Base-by-base conservation (phyloP, 1,284 basidiomycete species). In the Papiliotrema flavescens region DNA sequence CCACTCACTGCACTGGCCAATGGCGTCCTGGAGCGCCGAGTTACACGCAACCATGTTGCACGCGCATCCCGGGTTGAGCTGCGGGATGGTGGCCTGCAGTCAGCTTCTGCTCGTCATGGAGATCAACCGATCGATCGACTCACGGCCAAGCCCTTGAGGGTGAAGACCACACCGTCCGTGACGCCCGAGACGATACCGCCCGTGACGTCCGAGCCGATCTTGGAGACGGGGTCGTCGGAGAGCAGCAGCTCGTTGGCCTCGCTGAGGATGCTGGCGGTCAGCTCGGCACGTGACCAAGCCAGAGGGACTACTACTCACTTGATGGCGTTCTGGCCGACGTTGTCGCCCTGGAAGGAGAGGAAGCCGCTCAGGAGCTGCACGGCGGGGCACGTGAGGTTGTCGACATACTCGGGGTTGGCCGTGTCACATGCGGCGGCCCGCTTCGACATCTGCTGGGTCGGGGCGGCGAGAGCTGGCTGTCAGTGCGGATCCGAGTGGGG, bases 311-410 rank as follows among this genome's bases (percentile, higher is more conserved):
- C 34, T 20, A 46, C 44, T 28, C 19, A 47, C 46, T 34, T 19
- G n/a, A 32, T 47, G 28, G 26, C 20, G 46, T 36, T 36, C 17
- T 35, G 32, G 14, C 46, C 46, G 23, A 47, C 28, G 32, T 22
- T 47, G 46, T 47, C 46, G 23, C 46, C 32, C n/a, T 47, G 46
- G 46, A 47, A 47, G 32, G 20, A 20, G 19, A 47, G 46, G 28
- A 47, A 23, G 9, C 46, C 46, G 23, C n/a, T 28, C 32, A n/a
- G 11, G n/a, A 35, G 20, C 8, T n/a, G 46, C 8, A 47, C 2
- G 20, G 46, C 46, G 32, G 46, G 46, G 32, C 46, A 47, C 3
- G 32, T n/a, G 5, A 47, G 26, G 46, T 47, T 35, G 32, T 47
- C 46, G 32, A 35, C 14, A 35, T 35, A 47, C 17, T 47, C 20